These are phyloP conservation scores for Angophora floribunda DNA, from an alignment of 345 rosid genomes.

Conservation along the genomic window DNA sequence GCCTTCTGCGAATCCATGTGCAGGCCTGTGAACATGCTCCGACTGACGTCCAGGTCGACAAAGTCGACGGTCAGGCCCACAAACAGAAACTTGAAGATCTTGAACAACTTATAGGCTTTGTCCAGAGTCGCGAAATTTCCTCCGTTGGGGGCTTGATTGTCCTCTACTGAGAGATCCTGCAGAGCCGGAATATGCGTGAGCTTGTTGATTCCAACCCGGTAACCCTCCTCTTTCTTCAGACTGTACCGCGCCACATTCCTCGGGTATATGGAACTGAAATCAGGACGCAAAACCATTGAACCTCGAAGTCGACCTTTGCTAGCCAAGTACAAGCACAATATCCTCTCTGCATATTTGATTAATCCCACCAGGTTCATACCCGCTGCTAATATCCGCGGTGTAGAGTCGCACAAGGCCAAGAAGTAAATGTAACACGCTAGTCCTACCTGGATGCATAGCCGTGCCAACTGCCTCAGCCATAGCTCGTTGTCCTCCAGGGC, in stretches of 20 bases:
- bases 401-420: not conserved
- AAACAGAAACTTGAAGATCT: constrained; percentile 28
- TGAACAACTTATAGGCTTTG: constrained; percentile 7
- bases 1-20: not conserved
- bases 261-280: not conserved
- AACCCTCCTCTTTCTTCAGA: not conserved
- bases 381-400: not conserved
- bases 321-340: not conserved
- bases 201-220: not conserved
- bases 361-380: not conserved
- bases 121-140: too few relatives aligned
- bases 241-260: fast-evolving
- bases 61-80: constrained; percentile 14
- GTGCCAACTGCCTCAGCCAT: not conserved
- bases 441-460: not conserved
- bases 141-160: not conserved
- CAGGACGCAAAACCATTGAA: not conserved
- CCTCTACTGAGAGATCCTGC: not conserved
- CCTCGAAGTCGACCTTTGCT: not conserved
- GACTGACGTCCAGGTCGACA: not conserved
- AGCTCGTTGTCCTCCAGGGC: not conserved
- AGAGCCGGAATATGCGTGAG: not conserved
- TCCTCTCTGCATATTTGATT: not conserved
- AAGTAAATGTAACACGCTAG: not conserved
- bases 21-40: not conserved